Conservation (phyloP, 257 asterid genomes). For the Asclepias syriaca region DNA sequence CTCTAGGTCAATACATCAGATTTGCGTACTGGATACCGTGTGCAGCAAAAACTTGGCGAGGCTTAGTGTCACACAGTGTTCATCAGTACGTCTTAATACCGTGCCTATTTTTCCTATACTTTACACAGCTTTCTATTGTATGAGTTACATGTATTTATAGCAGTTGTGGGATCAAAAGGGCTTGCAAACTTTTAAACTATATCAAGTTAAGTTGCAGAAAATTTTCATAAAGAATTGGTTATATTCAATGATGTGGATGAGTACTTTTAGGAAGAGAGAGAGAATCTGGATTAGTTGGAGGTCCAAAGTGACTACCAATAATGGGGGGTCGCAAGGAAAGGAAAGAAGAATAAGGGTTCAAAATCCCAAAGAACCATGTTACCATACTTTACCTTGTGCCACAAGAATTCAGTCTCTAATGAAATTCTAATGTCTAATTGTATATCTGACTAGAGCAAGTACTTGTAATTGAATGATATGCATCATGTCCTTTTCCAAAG, state of each 20-base stretch:
- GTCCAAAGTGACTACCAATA: too few relatives aligned
- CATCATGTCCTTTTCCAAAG: too few relatives aligned
- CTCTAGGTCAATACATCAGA: constrained; percentile 89
- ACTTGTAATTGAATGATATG: too few relatives aligned
- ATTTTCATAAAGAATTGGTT: neutral
- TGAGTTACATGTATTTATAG: neutral
- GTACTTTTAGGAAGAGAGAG: neutral
- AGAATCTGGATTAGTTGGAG: too few relatives aligned
- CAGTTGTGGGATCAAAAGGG: neutral
- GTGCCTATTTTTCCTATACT: constrained; percentile 12
- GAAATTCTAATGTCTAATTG: neutral
- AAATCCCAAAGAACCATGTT: neutral
- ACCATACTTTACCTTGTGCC: neutral
- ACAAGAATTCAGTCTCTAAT: neutral
- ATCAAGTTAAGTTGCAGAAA: neutral
- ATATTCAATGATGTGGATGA: neutral
- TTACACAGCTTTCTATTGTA: constrained; percentile 7
- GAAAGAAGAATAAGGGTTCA: neutral
- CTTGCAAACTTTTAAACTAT: neutral
- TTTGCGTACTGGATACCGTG: constrained; percentile 92
- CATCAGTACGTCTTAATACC: constrained; percentile 53
- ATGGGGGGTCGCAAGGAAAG: neutral
- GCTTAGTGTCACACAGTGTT: constrained; percentile 95
- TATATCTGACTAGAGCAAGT: neutral
- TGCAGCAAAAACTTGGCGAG: constrained; percentile 93